These are phyloP conservation scores for Nitzschia sp. DNA, from an alignment of 108 stramenopile genomes.

Conservation along the genomic window DNA sequence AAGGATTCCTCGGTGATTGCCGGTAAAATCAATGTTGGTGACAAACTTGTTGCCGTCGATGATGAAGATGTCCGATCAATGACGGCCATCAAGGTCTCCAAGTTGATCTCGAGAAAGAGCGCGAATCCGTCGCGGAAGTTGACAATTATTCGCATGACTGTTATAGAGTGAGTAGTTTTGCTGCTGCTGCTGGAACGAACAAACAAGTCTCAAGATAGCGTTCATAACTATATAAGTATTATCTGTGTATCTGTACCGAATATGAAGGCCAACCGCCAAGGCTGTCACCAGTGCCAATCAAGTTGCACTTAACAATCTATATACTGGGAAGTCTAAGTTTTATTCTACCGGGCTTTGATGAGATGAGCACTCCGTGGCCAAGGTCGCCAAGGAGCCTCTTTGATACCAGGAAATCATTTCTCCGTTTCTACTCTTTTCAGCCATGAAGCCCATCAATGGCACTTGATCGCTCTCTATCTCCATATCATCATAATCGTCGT, in stretches of 20 bases:
- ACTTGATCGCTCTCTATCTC: not conserved
- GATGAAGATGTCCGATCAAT: constrained; percentile 85
- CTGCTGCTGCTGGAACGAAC: too few species aligned
- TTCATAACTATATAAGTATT: not conserved
- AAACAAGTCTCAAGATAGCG: not conserved
- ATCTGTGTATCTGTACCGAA: not conserved
- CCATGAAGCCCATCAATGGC: not conserved
- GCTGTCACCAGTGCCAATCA: too few species aligned
- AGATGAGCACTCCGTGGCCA: not conserved
- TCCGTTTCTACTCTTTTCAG: not conserved
- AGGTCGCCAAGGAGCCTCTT: not conserved
- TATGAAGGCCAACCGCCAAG: too few species aligned
- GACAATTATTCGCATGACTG: constrained; percentile 60
- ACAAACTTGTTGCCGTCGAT: constrained; percentile 85
- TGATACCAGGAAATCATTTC: not conserved
- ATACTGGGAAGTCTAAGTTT: not conserved
- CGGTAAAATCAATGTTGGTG: constrained; percentile 79
- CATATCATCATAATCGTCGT: not conserved
- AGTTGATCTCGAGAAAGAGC: constrained; percentile 82
- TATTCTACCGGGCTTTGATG: not conserved
- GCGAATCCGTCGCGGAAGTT: constrained; percentile 78
- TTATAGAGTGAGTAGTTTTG: constrained; percentile 24
- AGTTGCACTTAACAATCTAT: not conserved
- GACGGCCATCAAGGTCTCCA: constrained; percentile 91
- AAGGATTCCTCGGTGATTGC: constrained; percentile 84